These are phyloP conservation scores for Jacaranda mimosifolia DNA, from an alignment of 257 asterid genomes.

Conservation along the genomic window DNA sequence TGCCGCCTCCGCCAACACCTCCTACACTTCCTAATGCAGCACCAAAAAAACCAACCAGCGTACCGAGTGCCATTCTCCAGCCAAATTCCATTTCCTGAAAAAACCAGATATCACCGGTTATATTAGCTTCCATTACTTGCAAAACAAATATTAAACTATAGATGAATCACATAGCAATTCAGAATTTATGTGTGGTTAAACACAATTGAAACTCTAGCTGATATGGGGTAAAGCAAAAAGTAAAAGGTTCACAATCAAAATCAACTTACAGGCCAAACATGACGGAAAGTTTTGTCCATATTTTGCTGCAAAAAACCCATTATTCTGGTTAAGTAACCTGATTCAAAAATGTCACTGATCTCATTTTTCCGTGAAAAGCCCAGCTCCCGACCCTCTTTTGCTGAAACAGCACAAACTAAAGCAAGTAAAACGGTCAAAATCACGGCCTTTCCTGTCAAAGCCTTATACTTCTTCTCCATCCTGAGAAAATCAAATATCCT, in stretches of 20 bases:
- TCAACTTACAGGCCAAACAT: constrained; percentile 68
- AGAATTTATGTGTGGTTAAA: neutral
- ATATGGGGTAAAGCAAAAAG: neutral
- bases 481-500: constrained; percentile 29
- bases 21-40: constrained; percentile 75
- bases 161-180: neutral
- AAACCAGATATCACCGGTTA: neutral
- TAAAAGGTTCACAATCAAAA: neutral
- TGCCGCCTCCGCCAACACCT: constrained; percentile 74
- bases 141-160: neutral
- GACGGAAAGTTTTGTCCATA: constrained; percentile 38
- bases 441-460: constrained; percentile 36
- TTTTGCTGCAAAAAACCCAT: constrained; percentile 37
- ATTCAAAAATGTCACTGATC: constrained; percentile 31
- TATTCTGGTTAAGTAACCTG: constrained; percentile 38
- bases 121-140: too few species aligned
- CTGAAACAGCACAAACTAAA: constrained; percentile 51
- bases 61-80: constrained; percentile 57
- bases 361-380: constrained; percentile 39
- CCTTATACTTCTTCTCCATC: constrained; percentile 33
- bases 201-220: neutral
- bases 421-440: constrained; percentile 42
- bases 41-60: constrained; percentile 66
- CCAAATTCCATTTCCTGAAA: constrained; percentile 63
- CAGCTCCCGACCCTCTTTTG: constrained; percentile 40